Percentiles rank a stretch among this genome's conserved stretches.
Conservation (phyloP, 148 eudicot genomes). For the Rhododendron griersonianum region DNA sequence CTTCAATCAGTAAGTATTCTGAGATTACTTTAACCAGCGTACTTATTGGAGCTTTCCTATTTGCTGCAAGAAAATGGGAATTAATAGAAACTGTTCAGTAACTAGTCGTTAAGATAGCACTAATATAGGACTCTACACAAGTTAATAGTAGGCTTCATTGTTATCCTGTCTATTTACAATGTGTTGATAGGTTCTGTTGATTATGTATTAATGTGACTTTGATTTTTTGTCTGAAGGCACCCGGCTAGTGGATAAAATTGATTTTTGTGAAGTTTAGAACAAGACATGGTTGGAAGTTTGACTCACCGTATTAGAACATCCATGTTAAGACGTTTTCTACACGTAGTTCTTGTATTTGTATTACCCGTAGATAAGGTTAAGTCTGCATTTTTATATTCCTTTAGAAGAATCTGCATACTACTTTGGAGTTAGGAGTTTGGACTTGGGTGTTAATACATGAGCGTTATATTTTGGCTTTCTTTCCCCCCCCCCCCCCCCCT, state of each 20-base stretch:
- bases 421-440: not conserved
- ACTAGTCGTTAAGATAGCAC: not conserved
- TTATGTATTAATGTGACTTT: not conserved
- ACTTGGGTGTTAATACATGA: not conserved
- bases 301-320: not conserved
- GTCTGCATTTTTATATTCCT: not conserved
- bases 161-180: not conserved
- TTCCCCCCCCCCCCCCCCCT: not conserved
- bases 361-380: not conserved
- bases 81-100: not conserved
- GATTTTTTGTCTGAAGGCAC: not conserved
- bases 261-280: not conserved
- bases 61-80: not conserved
- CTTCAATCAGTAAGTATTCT: slow-evolving; percentile 64
- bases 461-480: not conserved
- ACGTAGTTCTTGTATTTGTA: not conserved
- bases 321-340: not conserved
- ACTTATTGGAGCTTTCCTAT: slow-evolving; percentile 7
- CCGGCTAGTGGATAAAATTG: not conserved
- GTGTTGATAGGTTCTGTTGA: slow-evolving; percentile 5
- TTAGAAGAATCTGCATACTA: not conserved
- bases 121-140: not conserved
- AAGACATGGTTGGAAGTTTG: slow-evolving; percentile 3
- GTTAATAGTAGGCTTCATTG: not conserved
- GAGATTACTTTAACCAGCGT: not conserved